A percentile compares a stretch with the other conserved stretches of the same genome.
Conservation (phyloP, 75 land plant genomes). For the Pinus tabuliformis region DNA sequence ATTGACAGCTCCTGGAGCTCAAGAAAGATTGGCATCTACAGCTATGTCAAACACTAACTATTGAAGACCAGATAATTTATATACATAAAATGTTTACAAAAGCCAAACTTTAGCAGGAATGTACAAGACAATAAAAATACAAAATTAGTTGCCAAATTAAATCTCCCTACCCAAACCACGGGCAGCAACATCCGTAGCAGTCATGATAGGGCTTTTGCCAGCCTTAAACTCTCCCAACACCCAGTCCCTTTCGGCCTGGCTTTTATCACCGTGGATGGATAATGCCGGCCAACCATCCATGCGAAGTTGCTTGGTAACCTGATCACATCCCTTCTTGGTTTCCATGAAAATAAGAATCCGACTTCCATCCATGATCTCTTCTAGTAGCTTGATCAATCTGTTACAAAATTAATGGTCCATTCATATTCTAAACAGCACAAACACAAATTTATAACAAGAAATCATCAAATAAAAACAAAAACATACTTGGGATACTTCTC, state of each 20-base stretch:
- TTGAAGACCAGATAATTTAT: neutral
- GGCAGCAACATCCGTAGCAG: conserved; percentile 95
- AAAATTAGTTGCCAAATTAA: conserved; percentile 12
- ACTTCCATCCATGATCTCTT: conserved; percentile 77
- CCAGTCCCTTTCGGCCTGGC: conserved; percentile 86
- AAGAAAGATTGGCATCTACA: conserved; percentile 13
- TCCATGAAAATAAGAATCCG: conserved; percentile 78
- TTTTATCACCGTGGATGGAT: conserved; percentile 90
- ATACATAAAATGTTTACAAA: neutral
- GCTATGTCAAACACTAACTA: conserved; percentile 10
- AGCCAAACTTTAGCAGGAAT: conserved; percentile 2
- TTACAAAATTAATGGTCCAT: neutral
- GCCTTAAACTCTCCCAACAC: conserved; percentile 78
- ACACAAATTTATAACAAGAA: neutral
- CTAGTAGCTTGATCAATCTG: conserved; percentile 65
- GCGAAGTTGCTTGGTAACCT: conserved; percentile 75
- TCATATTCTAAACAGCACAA: neutral
- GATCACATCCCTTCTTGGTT: conserved; percentile 89
- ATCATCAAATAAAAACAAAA: neutral
- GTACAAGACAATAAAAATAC: conserved; percentile 14
- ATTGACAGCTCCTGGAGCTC: conserved; percentile 13
- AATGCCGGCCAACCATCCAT: conserved; percentile 95
- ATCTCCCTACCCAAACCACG: conserved; percentile 90
- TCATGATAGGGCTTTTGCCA: conserved; percentile 89
- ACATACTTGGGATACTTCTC: conserved; percentile 76